A percentile compares a stretch with the other conserved stretches of the same genome.
Conservation (phyloP, 2,329 filamentous ascomycete species). For the Xylaria sp. region DNA sequence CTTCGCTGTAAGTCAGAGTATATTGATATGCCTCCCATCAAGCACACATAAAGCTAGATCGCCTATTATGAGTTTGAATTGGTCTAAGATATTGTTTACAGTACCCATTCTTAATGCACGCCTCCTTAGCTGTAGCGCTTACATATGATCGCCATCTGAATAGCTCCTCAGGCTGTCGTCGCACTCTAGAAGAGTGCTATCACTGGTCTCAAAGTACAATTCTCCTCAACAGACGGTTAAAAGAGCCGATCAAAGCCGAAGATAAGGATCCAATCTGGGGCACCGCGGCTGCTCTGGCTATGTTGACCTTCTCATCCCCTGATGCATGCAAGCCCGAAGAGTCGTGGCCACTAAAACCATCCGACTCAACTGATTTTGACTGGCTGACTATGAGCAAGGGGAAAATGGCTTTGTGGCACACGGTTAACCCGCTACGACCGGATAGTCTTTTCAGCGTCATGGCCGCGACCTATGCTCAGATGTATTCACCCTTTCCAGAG, state of each 20-base stretch:
- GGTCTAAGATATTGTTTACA: slow-evolving; percentile 27
- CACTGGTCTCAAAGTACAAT: slow-evolving; percentile 50
- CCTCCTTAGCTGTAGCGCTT: slow-evolving; percentile 49
- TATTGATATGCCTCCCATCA: background rate
- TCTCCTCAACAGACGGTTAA: slow-evolving; percentile 47
- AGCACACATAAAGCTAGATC: background rate
- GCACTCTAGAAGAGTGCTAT: slow-evolving; percentile 47
- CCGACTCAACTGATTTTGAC: slow-evolving; percentile 37
- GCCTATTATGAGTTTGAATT: background rate
- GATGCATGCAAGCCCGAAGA: slow-evolving; percentile 42
- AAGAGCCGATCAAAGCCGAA: slow-evolving; percentile 40
- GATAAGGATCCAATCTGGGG: slow-evolving; percentile 55
- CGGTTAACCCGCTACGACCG: slow-evolving; percentile 43
- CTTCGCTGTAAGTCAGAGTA: slow-evolving; percentile 33
- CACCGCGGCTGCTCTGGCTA: slow-evolving; percentile 49
- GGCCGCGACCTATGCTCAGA: slow-evolving; percentile 44
- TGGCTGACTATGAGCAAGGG: slow-evolving; percentile 44
- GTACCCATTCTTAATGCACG: slow-evolving; percentile 55
- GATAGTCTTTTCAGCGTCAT: slow-evolving; percentile 46
- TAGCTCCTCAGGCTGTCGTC: slow-evolving; percentile 30
- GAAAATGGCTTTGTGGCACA: slow-evolving; percentile 46
- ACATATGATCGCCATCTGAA: slow-evolving; percentile 47
- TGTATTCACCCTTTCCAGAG: slow-evolving; percentile 44
- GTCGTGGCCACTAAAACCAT: slow-evolving; percentile 44
- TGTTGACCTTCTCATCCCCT: slow-evolving; percentile 48